Conservation (phyloP, 306 rosid genomes). For the Lathyrus oleraceus region DNA sequence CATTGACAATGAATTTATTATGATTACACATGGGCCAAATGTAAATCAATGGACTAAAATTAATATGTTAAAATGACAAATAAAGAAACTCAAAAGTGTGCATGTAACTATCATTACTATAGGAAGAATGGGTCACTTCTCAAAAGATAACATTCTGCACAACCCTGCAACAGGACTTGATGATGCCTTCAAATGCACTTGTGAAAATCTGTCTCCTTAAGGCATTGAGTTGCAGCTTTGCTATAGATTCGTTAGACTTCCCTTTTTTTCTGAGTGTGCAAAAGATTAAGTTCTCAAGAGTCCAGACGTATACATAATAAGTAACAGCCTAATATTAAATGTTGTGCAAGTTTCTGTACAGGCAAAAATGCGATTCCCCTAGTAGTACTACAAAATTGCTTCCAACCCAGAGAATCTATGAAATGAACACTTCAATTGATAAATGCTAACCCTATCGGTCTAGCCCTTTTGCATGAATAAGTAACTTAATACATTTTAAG, state of each 20-base stretch:
- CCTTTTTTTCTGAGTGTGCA: not conserved
- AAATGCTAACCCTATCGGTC: constrained; percentile 19
- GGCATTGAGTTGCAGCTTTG: constrained; percentile 33
- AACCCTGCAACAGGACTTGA: not conserved
- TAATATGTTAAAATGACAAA: constrained; percentile 7
- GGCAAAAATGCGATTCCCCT: constrained; percentile 47
- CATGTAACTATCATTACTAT: constrained; percentile 18
- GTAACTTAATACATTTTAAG: constrained; percentile 14
- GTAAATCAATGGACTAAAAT: constrained; percentile 30
- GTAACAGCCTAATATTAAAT: constrained; percentile 27
- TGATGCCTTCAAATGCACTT: constrained; percentile 6
- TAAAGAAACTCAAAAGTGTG: not conserved
- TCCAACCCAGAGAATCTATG: constrained; percentile 47
- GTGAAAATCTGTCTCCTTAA: constrained; percentile 1
- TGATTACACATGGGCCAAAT: not conserved
- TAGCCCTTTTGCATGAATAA: constrained; percentile 29
- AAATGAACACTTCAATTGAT: constrained; percentile 36
- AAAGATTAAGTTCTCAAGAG: constrained; percentile 5
- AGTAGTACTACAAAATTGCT: constrained; percentile 41
- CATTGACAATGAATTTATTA: constrained; percentile 11
- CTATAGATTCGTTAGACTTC: not conserved
- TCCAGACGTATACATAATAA: constrained; percentile 6
- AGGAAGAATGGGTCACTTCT: constrained; percentile 16
- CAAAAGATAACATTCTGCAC: not conserved
- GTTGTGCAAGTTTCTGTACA: constrained; percentile 48